Evolutionary conservation across 179 eudicot species (phyloP), one percentile per base, ranked within the genome.

Genomic region (Silene vulgaris): DNA sequence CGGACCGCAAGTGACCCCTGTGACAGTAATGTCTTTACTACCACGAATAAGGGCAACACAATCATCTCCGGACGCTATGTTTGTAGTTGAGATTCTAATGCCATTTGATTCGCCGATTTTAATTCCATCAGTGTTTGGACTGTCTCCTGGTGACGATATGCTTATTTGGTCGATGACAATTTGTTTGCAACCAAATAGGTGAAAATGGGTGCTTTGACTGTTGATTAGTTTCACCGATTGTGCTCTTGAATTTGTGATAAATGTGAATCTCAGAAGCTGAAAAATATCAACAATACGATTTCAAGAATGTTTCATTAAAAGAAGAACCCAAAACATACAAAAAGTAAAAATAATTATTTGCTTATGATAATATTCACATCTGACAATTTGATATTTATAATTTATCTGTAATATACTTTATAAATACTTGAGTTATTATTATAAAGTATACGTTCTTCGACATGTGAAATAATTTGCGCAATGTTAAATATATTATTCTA

Each of bases 111-210:
- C 2, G 0, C 90, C 92, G 1, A 92, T 81, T 9, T 76, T 84
- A 48, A 92, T 90, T 11, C 97, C 97, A 21, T 92, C 97, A 0
- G 97, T 92, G 88, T 92, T 92, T 11, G 86, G 88, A 64, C 89
- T 87, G 4, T 68, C 45, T 1, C 17, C 84, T 0, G 96, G 94
- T 4, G 96, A 88, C 0, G 74, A 68, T 43, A 92, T 48, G 0
- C 57, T 29, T 0, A 89, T 74, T 9, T 73, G 12, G 63, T 57
- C 74, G 2, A 93, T 68, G 35, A 30, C 28, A 0, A 84, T 21
- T 71, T 87, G 76, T 69, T 82, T 71, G 82, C 90, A 87, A 0
- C 79, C 88, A 52, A 85, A 89, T 6, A 91, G 28, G 71, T 77
- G 78, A 40, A 92, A 64, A 68, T 92, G 96, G 1, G 85, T 40